A percentile compares a stretch with the other conserved stretches of the same genome.
Evolutionary conservation across 805 yeast species (phyloP).

Genomic region (Candida xyloterini): DNA sequence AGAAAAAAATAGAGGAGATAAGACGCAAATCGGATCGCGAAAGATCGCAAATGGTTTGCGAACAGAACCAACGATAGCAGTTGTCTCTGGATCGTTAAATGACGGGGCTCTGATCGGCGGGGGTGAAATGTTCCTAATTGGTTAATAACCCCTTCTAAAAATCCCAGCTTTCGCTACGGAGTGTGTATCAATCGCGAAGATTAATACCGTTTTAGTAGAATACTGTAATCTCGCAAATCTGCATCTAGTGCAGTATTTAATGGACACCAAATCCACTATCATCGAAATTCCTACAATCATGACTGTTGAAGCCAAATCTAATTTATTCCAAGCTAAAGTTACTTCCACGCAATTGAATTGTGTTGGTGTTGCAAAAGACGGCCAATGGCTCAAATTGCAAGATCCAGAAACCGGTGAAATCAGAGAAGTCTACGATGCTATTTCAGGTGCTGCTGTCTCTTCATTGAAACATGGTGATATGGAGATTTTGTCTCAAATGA

Average conservation of each 20-base stretch:
- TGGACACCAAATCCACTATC: not conserved
- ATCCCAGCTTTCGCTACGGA: no score
- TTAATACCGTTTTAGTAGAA: no score
- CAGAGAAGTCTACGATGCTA: slow-evolving; percentile 36
- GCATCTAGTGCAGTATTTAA: slow-evolving; percentile 3
- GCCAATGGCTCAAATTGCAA: slow-evolving; percentile 38
- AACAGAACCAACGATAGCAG: not conserved
- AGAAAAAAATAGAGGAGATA: not conserved
- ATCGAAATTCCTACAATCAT: not conserved
- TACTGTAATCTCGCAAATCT: no score
- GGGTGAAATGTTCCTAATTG: no score
- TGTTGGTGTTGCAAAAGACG: slow-evolving; percentile 39
- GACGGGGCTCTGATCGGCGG: no score
- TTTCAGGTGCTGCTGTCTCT: slow-evolving; percentile 47
- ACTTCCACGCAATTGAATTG: slow-evolving; percentile 33
- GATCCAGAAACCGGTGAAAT: slow-evolving; percentile 38
- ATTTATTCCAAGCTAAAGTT: slow-evolving; percentile 42
- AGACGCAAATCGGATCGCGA: not conserved
- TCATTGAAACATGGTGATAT: slow-evolving; percentile 42
- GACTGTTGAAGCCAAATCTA: slow-evolving; percentile 25
- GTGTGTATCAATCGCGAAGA: no score
- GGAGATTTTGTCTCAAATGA: slow-evolving; percentile 27
- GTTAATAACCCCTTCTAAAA: no score
- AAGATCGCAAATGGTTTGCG: not conserved
- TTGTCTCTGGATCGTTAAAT: no score